phyloP scores from a whole-genome alignment of 805 yeast genomes.

The Ogataea trehalophila region DNA sequence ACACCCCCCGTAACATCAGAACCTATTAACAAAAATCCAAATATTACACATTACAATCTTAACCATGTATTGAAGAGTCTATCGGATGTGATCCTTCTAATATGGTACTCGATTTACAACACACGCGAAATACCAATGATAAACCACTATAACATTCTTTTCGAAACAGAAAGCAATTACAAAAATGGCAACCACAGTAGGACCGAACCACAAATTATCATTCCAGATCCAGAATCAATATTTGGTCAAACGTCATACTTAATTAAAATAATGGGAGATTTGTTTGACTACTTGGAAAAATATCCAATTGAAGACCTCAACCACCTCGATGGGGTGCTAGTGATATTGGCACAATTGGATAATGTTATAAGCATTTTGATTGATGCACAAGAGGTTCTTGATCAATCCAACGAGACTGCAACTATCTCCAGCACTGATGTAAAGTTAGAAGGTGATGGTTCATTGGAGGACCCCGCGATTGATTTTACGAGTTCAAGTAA shows the following conservation, averaged over 20 bases:
- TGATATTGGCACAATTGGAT: constrained; percentile 20
- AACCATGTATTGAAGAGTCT: constrained; percentile 40
- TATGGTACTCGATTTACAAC: constrained; percentile 55
- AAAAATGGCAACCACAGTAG: neutral
- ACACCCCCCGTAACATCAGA: neutral
- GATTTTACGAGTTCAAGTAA: neutral
- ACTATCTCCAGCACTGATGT: constrained; percentile 1
- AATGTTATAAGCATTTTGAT: constrained; percentile 27
- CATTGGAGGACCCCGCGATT: neutral
- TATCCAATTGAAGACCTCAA: constrained; percentile 23
- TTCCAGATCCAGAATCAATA: constrained; percentile 12
- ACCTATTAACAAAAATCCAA: neutral
- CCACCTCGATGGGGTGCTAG: constrained; percentile 17
- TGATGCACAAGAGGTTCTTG: constrained; percentile 24
- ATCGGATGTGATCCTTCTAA: constrained; percentile 43
- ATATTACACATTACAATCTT: constrained; percentile 14
- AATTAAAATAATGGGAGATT: constrained; percentile 59
- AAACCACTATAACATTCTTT: constrained; percentile 21
- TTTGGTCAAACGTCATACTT: constrained; percentile 64
- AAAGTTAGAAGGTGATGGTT: constrained; percentile 7
- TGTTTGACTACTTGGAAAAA: constrained; percentile 54
- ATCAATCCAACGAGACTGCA: constrained; percentile 20
- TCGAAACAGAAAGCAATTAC: neutral
- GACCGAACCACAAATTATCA: neutral
- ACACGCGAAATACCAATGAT: constrained; percentile 26